Evolutionary conservation across 2,329 filamentous ascomycete species (phyloP), one percentile per base, ranked within the genome.

Genomic region (Blumeriella jaapii): DNA sequence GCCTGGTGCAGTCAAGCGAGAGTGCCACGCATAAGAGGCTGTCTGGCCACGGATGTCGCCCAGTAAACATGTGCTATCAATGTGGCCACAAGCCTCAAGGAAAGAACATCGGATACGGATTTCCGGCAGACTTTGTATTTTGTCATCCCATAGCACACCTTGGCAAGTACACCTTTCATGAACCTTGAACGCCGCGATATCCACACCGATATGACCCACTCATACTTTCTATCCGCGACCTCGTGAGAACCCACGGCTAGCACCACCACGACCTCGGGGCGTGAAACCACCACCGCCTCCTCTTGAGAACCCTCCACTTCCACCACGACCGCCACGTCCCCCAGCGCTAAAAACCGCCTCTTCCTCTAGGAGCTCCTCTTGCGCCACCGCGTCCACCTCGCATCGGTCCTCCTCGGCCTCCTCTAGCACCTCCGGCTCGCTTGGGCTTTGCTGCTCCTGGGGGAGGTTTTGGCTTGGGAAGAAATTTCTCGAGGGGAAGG

Each of bases 401-500:
- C 40, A 59, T 57, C 27, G 60, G 54, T 44, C 55, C 65, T 31
- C 65, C 64, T 47, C 63, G 53, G 18, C 59, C 58, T 39, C 65
- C 62, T 46, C 65, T 60, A 31, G 65, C 69, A 45, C 79, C 80
- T 48, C 76, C 78, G 29, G 74, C 72, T 53, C 74, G 74, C 63
- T 81, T 81, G 39, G 78, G 68, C 64, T 82, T 84, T 56, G 63
- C 60, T 42, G 78, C 74, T 55, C 81, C 80, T 49, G 69, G 67
- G 20, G 65, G 63, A 33, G 68, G 67, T 69, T 95, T 95, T 36
- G 89, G 89, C 69, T 87, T 94, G 46, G 91, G 91, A 40, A 96
- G 68, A 71, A 98, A 98, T 70, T 82, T 86, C 62, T 98, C 91
- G 52, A 96, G 67, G 28, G 91, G 89, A 43, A 98, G 69, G 34